Evolutionary conservation across 495 filamentous ascomycete species (phyloP).

Genomic region (Xylaria scruposa): DNA sequence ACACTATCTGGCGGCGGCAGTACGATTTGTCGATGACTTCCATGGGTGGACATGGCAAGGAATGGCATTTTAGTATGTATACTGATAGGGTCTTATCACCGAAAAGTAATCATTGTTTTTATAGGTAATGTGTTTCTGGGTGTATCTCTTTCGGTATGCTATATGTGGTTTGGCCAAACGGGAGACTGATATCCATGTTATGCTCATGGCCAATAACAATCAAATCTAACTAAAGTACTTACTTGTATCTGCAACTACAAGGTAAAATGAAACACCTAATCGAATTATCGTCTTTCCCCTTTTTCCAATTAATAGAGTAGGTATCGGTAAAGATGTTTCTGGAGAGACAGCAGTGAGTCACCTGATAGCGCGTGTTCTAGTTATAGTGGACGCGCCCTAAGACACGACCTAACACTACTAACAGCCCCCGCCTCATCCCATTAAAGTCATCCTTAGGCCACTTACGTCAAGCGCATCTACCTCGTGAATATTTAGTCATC

Average conservation of each 20-base stretch:
- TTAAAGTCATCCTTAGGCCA: not conserved
- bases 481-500: not conserved
- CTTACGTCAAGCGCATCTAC: not conserved
- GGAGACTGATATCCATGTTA: not conserved
- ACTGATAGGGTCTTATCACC: not conserved
- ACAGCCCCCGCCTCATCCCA: not conserved
- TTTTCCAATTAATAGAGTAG: no score
- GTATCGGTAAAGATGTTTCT: no score
- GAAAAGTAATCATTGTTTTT: not conserved
- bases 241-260: not conserved
- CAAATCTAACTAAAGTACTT: not conserved
- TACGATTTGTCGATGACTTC: slow-evolving; percentile 81
- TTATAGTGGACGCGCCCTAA: slow-evolving; percentile 21
- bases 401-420: slow-evolving; percentile 3
- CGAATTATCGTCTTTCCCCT: no score
- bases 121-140: slow-evolving; percentile 4
- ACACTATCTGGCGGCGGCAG: slow-evolving; percentile 78
- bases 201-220: not conserved
- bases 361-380: slow-evolving; percentile 23
- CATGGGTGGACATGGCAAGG: slow-evolving; percentile 63
- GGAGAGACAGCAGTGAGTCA: not conserved
- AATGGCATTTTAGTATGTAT: slow-evolving; percentile 44
- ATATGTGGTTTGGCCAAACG: not conserved
- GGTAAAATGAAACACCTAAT: no score
- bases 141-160: not conserved